A percentile compares a stretch with the other conserved stretches of the same genome.
Evolutionary conservation across 1,139 yeast genomes (phyloP).

Genomic region (Hanseniaspora gamundiae): DNA sequence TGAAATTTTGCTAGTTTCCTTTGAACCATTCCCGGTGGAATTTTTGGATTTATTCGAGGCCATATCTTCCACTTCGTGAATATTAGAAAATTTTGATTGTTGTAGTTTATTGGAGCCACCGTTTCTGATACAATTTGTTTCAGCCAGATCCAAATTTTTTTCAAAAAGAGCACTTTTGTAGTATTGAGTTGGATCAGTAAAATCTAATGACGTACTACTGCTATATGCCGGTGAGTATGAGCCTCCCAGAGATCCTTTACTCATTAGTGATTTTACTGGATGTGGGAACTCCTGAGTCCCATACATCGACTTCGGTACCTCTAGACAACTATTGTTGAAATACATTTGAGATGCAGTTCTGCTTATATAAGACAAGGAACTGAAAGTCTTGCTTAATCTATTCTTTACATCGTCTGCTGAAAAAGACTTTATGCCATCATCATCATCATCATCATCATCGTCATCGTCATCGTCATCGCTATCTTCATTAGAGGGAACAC

Average conservation of each 20-base stretch:
- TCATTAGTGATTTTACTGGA: not conserved
- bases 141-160: not conserved
- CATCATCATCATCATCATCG: not conserved
- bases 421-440: not conserved
- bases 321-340: not conserved
- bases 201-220: too few relatives aligned
- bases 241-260: not conserved
- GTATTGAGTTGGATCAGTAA: not conserved
- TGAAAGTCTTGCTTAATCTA: not conserved
- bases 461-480: not conserved
- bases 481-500: not conserved
- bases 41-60: slow-evolving; percentile 5
- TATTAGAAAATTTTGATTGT: slow-evolving; percentile 15
- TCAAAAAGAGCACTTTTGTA: not conserved
- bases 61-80: slow-evolving; percentile 23
- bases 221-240: not conserved
- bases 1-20: slow-evolving; percentile 1
- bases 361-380: not conserved
- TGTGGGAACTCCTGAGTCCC: not conserved
- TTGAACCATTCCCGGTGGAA: slow-evolving; percentile 2
- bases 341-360: not conserved
- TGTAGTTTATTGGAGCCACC: not conserved
- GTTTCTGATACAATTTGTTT: not conserved
- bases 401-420: not conserved
- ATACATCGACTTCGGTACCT: not conserved